A percentile compares a stretch with the other conserved stretches of the same genome.
phyloP scores from a whole-genome alignment of 2,329 filamentous ascomycete species.

The Pseudogymnoascus sp. region DNA sequence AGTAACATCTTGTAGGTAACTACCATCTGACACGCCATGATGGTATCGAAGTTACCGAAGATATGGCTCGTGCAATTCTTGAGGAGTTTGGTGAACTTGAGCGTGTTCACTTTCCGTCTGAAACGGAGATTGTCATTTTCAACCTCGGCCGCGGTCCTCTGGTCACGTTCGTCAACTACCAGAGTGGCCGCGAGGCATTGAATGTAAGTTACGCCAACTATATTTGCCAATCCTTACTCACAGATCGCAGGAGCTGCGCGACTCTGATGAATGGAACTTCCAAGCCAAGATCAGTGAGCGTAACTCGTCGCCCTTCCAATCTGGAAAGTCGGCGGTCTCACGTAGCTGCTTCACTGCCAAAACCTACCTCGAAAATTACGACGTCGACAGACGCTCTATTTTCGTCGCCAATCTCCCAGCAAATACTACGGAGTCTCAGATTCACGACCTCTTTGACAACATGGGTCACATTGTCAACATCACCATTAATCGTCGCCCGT shows the following conservation, averaged over 20 bases:
- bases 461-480: slow-evolving; percentile 35
- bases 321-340: background rate
- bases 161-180: slow-evolving; percentile 46
- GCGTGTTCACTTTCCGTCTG: slow-evolving; percentile 20
- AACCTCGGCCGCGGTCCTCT: slow-evolving; percentile 35
- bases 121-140: slow-evolving; percentile 23
- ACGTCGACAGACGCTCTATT: slow-evolving; percentile 40
- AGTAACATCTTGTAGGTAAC: slow-evolving; percentile 34
- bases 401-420: slow-evolving; percentile 42
- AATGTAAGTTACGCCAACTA: slow-evolving; percentile 33
- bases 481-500: slow-evolving; percentile 27
- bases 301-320: background rate
- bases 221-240: background rate
- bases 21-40: slow-evolving; percentile 42
- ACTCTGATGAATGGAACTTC: slow-evolving; percentile 21
- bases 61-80: slow-evolving; percentile 41
- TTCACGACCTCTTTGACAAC: slow-evolving; percentile 33
- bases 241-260: slow-evolving; percentile 22
- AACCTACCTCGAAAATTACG: slow-evolving; percentile 32
- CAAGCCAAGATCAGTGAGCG: slow-evolving; percentile 14
- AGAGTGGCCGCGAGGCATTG: slow-evolving; percentile 44
- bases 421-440: slow-evolving; percentile 30
- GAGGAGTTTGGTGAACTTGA: slow-evolving; percentile 38
- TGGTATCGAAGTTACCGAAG: slow-evolving; percentile 32
- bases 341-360: background rate